Evolutionary conservation across 2,329 filamentous ascomycete genomes (phyloP).

Genomic region (Alternaria angustiovoidea): DNA sequence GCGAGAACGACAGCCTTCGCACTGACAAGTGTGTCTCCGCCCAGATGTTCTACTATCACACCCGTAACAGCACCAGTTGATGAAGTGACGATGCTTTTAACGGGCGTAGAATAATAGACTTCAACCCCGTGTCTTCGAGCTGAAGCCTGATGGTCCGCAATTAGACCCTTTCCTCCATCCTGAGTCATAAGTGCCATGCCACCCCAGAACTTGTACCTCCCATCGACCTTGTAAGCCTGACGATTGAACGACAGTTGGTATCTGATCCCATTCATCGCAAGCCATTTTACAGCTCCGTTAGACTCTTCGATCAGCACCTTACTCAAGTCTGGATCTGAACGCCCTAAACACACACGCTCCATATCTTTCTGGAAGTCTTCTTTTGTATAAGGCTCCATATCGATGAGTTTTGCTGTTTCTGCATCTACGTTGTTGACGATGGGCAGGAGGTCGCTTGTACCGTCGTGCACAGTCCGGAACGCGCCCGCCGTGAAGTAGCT

Average conservation of each 20-base stretch:
- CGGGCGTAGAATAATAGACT: slow-evolving; percentile 58
- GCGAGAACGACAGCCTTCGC: slow-evolving; percentile 60
- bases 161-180: slow-evolving; percentile 67
- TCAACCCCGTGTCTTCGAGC: slow-evolving; percentile 56
- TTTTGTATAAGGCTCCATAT: slow-evolving; percentile 65
- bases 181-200: slow-evolving; percentile 67
- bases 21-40: slow-evolving; percentile 42
- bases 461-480: slow-evolving; percentile 65
- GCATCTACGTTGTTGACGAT: slow-evolving; percentile 66
- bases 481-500: slow-evolving; percentile 72
- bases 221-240: slow-evolving; percentile 71
- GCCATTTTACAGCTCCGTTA: slow-evolving; percentile 63
- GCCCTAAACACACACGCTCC: slow-evolving; percentile 63
- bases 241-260: slow-evolving; percentile 71
- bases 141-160: slow-evolving; percentile 58
- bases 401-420: slow-evolving; percentile 60
- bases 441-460: slow-evolving; percentile 65
- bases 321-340: slow-evolving; percentile 61
- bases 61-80: slow-evolving; percentile 43
- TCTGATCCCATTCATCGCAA: slow-evolving; percentile 61
- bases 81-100: slow-evolving; percentile 53
- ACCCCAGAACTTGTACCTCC: slow-evolving; percentile 71
- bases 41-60: slow-evolving; percentile 41
- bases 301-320: slow-evolving; percentile 62
- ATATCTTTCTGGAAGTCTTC: slow-evolving; percentile 66